These are phyloP conservation scores for Xylaria sp. DNA, from an alignment of 2,329 filamentous ascomycete genomes.

Conservation along the genomic window DNA sequence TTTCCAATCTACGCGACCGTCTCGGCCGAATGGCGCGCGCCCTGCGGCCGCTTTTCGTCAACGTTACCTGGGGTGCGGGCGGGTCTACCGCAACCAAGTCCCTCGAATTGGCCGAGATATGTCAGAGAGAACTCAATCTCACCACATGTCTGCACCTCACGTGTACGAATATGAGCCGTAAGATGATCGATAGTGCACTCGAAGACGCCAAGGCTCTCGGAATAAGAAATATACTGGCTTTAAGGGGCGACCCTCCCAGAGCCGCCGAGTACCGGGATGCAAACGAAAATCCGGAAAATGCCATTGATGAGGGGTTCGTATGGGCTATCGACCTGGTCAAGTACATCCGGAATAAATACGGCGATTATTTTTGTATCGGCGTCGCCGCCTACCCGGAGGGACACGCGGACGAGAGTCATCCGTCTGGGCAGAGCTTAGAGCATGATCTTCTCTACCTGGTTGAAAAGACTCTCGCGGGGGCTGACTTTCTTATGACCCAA, in stretches of 20 bases:
- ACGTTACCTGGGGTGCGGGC: conserved; percentile 96
- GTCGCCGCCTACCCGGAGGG: conserved; percentile 96
- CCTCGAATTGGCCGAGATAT: conserved; percentile 92
- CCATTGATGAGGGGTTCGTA: conserved; percentile 77
- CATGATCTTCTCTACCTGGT: conserved; percentile 87
- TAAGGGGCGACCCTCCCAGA: conserved; percentile 89
- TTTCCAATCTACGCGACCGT: conserved; percentile 89
- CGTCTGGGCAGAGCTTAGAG: conserved; percentile 70
- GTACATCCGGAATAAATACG: conserved; percentile 85
- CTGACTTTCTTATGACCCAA: conserved; percentile 98
- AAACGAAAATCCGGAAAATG: conserved; percentile 60
- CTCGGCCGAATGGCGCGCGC: conserved; percentile 94
- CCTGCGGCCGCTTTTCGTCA: conserved; percentile 90
- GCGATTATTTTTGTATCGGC: conserved; percentile 95
- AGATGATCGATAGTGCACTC: conserved; percentile 83
- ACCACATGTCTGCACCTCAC: conserved; percentile 97
- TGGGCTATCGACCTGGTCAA: conserved; percentile 88
- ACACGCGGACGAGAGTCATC: conserved; percentile 88
- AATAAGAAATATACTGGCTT: conserved; percentile 89
- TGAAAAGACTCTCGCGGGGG: conserved; percentile 88
- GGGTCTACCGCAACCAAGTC: conserved; percentile 91
- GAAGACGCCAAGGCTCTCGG: conserved; percentile 90
- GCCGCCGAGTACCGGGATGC: conserved; percentile 83
- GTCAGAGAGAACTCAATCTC: conserved; percentile 86
- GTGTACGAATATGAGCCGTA: conserved; percentile 95